Percentiles rank a stretch among this genome's conserved stretches.
These are phyloP conservation scores for Penicillium sp. DNA, from an alignment of 2,329 filamentous ascomycete species.

Conservation along the genomic window DNA sequence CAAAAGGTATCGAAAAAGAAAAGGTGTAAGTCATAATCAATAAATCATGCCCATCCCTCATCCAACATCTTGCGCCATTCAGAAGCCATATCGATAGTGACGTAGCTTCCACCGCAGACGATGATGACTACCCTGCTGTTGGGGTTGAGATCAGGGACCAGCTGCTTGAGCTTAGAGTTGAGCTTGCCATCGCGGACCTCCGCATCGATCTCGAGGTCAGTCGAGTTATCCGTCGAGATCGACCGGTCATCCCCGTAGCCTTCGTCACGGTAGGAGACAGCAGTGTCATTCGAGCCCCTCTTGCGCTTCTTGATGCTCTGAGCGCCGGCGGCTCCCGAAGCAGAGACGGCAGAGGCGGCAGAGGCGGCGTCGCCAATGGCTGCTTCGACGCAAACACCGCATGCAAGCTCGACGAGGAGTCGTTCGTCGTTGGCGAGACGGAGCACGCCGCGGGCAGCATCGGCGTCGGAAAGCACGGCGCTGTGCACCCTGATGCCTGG, in stretches of 20 bases:
- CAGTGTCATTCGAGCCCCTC: conserved; percentile 14
- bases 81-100: conserved; percentile 63
- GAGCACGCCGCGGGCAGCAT: conserved; percentile 76
- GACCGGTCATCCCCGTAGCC: conserved; percentile 40
- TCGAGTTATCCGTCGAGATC: conserved; percentile 31
- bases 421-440: conserved; percentile 79
- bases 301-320: conserved; percentile 34
- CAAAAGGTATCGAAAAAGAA: conserved; percentile 8
- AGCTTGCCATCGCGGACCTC: conserved; percentile 16
- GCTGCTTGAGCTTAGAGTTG: conserved; percentile 56
- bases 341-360: conserved; percentile 4
- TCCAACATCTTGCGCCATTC: conserved; percentile 55
- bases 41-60: conserved; percentile 38
- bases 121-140: conserved; percentile 77
- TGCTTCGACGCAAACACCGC: conserved; percentile 73
- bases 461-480: conserved; percentile 69
- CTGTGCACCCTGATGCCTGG: conserved; percentile 56
- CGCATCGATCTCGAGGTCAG: conserved; percentile 23
- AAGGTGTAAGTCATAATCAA: conserved; percentile 3
- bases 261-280: conserved; percentile 29
- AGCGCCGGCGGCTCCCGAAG: conserved; percentile 8
- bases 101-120: conserved; percentile 77
- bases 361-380: conserved; percentile 37
- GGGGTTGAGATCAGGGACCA: conserved; percentile 64
- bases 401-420: conserved; percentile 79